These are phyloP conservation scores for Wallacemonas sp. DNA, from an alignment of 208 protist species.

Conservation along the genomic window DNA sequence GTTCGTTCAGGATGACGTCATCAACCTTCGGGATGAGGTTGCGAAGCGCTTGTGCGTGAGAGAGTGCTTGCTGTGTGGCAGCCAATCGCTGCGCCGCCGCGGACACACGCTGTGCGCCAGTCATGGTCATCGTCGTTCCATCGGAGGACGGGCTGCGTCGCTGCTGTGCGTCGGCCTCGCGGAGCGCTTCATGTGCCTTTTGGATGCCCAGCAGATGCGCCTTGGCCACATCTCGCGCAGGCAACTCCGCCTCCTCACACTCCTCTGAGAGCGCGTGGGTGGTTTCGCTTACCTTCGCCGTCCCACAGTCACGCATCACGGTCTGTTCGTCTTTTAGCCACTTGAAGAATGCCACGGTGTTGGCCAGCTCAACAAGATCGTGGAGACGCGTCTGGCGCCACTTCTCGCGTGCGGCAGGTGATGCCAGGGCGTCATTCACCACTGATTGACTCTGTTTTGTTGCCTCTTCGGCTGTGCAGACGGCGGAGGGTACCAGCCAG, in stretches of 20 bases:
- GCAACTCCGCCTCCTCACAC: no score
- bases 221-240: no score
- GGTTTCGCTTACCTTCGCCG: not conserved
- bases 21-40: conserved; percentile 15
- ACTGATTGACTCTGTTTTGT: not conserved
- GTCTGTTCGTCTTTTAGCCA: conserved; percentile 39
- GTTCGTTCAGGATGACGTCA: no score
- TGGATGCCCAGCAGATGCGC: not conserved
- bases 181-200: not conserved
- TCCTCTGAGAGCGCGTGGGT: no score
- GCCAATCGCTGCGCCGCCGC: conserved; percentile 1
- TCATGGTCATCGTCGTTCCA: not conserved
- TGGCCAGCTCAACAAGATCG: conserved; percentile 27
- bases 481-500: not conserved
- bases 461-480: not conserved
- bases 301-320: not conserved
- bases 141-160: not conserved
- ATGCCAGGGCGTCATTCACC: not conserved
- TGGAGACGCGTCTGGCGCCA: conserved; percentile 7
- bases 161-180: not conserved
- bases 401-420: not conserved
- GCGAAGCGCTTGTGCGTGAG: not conserved
- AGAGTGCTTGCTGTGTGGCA: not conserved
- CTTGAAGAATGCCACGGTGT: conserved; percentile 44
- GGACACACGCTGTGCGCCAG: not conserved